Conservation (phyloP, 2,329 filamentous ascomycete genomes). For the Penicillium rolfsii region DNA sequence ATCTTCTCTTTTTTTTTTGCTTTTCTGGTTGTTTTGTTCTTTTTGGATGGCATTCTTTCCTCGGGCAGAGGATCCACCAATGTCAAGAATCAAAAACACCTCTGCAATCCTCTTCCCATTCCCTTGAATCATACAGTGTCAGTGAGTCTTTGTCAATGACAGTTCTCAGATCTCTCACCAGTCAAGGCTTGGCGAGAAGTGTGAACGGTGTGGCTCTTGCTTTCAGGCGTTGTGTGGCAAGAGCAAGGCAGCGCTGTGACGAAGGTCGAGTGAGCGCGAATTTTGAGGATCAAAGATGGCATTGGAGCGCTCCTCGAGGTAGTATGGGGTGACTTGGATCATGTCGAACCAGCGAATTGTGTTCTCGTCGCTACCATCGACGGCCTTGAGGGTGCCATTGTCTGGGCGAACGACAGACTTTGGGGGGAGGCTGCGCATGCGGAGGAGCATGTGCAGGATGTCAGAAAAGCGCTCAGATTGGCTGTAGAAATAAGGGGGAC, state of each 20-base stretch:
- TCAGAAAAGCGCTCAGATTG: conserved; percentile 63
- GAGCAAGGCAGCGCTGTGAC: conserved; percentile 43
- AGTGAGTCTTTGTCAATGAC: not conserved
- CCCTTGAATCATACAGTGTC: conserved; percentile 4
- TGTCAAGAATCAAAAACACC: not conserved
- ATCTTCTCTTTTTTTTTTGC: too few species aligned
- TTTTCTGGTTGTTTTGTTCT: too few species aligned
- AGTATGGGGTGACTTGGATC: conserved; percentile 44
- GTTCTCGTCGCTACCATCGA: conserved; percentile 44
- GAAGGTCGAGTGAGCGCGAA: conserved; percentile 48
- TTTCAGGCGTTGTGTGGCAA: conserved; percentile 26
- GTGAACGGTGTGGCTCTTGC: not conserved
- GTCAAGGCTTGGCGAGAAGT: not conserved
- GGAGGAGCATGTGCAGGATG: conserved; percentile 60
- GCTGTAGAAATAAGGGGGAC: conserved; percentile 55
- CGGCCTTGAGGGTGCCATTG: conserved; percentile 43
- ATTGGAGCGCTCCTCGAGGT: conserved; percentile 43
- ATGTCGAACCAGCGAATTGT: conserved; percentile 47
- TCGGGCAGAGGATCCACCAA: not conserved
- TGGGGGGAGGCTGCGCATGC: conserved; percentile 57
- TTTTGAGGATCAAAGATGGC: conserved; percentile 45
- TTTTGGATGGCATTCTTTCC: not conserved
- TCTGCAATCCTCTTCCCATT: not conserved
- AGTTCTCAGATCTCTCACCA: not conserved
- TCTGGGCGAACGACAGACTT: conserved; percentile 44